Conservation (phyloP, 495 filamentous ascomycete genomes). For the Polyplosphaeria fusca region DNA sequence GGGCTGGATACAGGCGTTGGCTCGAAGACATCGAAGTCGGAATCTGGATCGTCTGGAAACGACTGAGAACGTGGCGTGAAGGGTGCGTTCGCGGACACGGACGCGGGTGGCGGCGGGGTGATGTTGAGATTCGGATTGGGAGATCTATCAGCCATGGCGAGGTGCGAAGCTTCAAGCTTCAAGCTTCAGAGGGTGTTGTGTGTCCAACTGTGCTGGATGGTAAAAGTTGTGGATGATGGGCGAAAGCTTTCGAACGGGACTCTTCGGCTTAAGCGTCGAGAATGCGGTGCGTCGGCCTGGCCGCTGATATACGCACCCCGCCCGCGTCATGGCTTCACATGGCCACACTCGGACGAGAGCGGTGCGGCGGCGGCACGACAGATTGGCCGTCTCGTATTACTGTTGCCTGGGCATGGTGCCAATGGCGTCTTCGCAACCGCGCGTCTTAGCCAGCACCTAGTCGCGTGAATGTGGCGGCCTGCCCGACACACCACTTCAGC, state of each 20-base stretch:
- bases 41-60: conserved; percentile 23
- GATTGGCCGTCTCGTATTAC: background rate
- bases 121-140: conserved; percentile 6
- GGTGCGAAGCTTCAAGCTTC: background rate
- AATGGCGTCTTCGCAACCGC: background rate
- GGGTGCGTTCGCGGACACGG: conserved; percentile 5
- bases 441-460: no score
- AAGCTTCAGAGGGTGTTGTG: background rate
- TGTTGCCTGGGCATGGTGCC: no score
- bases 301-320: background rate
- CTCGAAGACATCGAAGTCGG: conserved; percentile 23
- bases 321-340: background rate
- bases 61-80: conserved; percentile 30
- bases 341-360: background rate
- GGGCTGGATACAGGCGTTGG: conserved; percentile 25
- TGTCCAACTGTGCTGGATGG: background rate
- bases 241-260: background rate
- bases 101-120: conserved; percentile 10
- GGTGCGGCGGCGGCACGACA: background rate
- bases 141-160: conserved; percentile 18
- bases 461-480: no score
- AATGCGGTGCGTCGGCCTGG: no score
- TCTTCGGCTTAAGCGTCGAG: background rate
- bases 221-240: background rate
- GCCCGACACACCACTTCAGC: background rate